Evolutionary conservation across 306 rosid genomes (phyloP).

Genomic region (Carpinus viminea): DNA sequence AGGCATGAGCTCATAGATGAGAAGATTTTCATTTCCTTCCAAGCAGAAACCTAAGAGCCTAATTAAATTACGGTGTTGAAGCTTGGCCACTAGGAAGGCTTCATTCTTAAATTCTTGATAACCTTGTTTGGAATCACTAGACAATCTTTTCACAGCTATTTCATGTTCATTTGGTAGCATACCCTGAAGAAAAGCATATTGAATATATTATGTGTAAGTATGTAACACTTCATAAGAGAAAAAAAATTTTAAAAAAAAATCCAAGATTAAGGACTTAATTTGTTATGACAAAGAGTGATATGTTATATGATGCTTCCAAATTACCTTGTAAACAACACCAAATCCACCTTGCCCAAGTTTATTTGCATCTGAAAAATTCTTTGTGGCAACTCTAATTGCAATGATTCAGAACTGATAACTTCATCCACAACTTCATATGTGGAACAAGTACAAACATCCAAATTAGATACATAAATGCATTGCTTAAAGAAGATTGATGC

Average conservation of each 20-base stretch:
- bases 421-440: not conserved
- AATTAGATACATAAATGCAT: no score
- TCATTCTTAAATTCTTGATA: slow-evolving; percentile 45
- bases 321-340: slow-evolving; percentile 45
- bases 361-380: slow-evolving; percentile 32
- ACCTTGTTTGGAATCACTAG: slow-evolving; percentile 33
- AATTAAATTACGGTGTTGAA: slow-evolving; percentile 46
- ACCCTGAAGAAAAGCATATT: slow-evolving; percentile 29
- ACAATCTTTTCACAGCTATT: slow-evolving; percentile 47
- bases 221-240: not conserved
- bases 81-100: slow-evolving; percentile 43
- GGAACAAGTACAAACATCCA: no score
- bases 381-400: slow-evolving; percentile 33
- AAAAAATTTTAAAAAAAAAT: no score
- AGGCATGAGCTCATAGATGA: slow-evolving; percentile 51
- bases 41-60: slow-evolving; percentile 38
- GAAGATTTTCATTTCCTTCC: slow-evolving; percentile 36
- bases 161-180: slow-evolving; percentile 29
- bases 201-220: not conserved
- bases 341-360: slow-evolving; percentile 49
- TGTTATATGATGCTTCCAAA: not conserved
- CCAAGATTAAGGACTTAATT: no score
- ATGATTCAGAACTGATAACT: slow-evolving; percentile 5
- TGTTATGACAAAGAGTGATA: no score
- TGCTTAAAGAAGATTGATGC: no score